Base-by-base conservation (phyloP, 1,284 basidiomycete species). In the Phellinidium pouzarii region DNA sequence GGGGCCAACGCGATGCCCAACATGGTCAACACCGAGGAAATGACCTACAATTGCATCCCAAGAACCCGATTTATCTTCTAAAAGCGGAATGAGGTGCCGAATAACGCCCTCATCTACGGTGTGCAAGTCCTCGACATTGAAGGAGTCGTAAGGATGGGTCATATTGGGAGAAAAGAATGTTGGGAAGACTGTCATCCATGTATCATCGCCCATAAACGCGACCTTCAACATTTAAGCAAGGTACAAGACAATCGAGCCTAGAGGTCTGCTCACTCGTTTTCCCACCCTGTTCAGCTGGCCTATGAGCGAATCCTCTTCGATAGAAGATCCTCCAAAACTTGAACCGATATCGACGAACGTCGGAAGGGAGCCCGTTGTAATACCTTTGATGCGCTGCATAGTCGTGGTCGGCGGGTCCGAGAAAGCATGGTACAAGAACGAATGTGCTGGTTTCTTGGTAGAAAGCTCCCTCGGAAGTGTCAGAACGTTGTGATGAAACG, bases 81-180 rank as follows among this genome's bases (percentile, higher is more conserved):
- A 75, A 11, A 94, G 79, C 0, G 91, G 88, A 59, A 93, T 83
- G n/a, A 99, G 76, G 62, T 92, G 83, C 11, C 71, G 62, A 40
- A 87, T 83, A 52, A 99, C 94, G 7, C 95, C 94, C 48, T 87
- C 75, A 64, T 99, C 96, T 34, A 99, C 96, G 0, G 91, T 90
- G 64, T 99, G 92, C 14, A 99, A 76, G 65, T 99, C 96, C 68
- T 98, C 95, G 55, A 99, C 95, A 67, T 99, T 95, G 78, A 99
- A 99, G 1, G 93, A 97, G 67, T 97, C 94, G 65, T 85, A 98
- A 0, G 93, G 86, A 65, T 83, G 87, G 1, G 82, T 76, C 70
- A 87, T 81, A 58, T 87, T 84, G 26, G 71, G 64, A 41, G 79
- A 75, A 59, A 97, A 93, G 1, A 81, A 70, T 47, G 77, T 68